A percentile compares a stretch with the other conserved stretches of the same genome.
phyloP scores from a whole-genome alignment of 2,329 filamentous ascomycete genomes.

The Alternaria solani region DNA sequence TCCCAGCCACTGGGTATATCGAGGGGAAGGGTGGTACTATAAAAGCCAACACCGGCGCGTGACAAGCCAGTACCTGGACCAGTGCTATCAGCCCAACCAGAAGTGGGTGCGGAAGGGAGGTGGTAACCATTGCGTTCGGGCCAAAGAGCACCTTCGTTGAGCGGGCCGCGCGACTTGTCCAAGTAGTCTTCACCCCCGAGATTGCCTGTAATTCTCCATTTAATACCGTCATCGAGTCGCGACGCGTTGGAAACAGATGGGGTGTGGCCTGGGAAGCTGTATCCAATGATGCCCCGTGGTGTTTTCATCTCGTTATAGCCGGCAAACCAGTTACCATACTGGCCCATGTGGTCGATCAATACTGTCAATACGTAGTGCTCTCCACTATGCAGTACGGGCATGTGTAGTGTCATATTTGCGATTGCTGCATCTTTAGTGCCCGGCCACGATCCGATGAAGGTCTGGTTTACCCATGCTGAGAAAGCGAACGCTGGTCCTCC shows the following conservation, averaged over 20 bases:
- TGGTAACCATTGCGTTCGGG: slow-evolving; percentile 70
- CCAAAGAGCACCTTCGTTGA: slow-evolving; percentile 71
- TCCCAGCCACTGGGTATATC: slow-evolving; percentile 65
- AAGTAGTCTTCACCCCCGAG: slow-evolving; percentile 68
- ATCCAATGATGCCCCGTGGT: slow-evolving; percentile 67
- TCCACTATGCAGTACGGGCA: slow-evolving; percentile 61
- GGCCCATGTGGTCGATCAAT: slow-evolving; percentile 74
- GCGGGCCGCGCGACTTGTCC: slow-evolving; percentile 66
- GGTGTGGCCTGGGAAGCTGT: slow-evolving; percentile 58
- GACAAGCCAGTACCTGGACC: slow-evolving; percentile 54
- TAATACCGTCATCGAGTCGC: slow-evolving; percentile 49
- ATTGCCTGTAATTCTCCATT: slow-evolving; percentile 73
- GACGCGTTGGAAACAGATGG: slow-evolving; percentile 36
- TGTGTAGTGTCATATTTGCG: slow-evolving; percentile 63
- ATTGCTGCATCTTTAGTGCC: slow-evolving; percentile 60
- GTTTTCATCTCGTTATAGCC: slow-evolving; percentile 62
- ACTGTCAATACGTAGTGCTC: slow-evolving; percentile 70
- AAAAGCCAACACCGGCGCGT: slow-evolving; percentile 64
- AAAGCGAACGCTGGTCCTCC: slow-evolving; percentile 72
- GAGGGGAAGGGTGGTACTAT: slow-evolving; percentile 62
- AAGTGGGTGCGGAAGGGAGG: slow-evolving; percentile 55
- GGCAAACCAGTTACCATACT: slow-evolving; percentile 69
- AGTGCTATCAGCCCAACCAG: slow-evolving; percentile 52
- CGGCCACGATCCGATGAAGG: slow-evolving; percentile 68
- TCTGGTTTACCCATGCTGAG: slow-evolving; percentile 70